Conservation (phyloP, 441 rosid genomes). For the Flueggea neowawraea region DNA sequence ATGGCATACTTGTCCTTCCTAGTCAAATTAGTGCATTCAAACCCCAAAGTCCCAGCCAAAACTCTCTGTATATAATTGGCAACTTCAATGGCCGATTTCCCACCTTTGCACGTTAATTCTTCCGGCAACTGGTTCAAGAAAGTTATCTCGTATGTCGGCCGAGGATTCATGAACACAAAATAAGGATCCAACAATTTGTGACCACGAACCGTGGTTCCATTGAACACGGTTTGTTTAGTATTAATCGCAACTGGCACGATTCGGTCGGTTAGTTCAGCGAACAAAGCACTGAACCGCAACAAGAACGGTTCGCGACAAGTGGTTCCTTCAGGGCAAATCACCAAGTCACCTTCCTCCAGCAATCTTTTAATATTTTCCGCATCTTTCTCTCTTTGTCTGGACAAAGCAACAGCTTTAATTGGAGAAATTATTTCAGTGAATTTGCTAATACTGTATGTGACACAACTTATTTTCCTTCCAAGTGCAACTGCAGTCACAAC, state of each 20-base stretch:
- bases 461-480: constrained; percentile 82
- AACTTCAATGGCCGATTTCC: constrained; percentile 89
- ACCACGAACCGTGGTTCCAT: constrained; percentile 86
- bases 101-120: constrained; percentile 73
- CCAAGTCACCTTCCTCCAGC: constrained; percentile 85
- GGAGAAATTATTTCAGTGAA: constrained; percentile 85
- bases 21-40: constrained; percentile 74
- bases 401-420: constrained; percentile 78
- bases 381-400: constrained; percentile 82
- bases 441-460: constrained; percentile 90
- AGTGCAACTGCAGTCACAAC: constrained; percentile 79
- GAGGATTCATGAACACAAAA: constrained; percentile 91
- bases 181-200: constrained; percentile 84
- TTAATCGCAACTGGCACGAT: constrained; percentile 94
- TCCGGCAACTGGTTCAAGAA: constrained; percentile 77
- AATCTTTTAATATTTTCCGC: constrained; percentile 69
- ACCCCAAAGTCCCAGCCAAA: constrained; percentile 63
- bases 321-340: constrained; percentile 95
- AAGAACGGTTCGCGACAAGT: constrained; percentile 96
- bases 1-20: constrained; percentile 80
- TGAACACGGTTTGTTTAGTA: constrained; percentile 66
- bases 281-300: constrained; percentile 88
- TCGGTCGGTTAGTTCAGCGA: constrained; percentile 87
- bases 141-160: constrained; percentile 83
- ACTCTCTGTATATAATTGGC: constrained; percentile 93